These are phyloP conservation scores for Kodamaea ohmeri DNA, from an alignment of 1,139 yeast species.

Conservation along the genomic window DNA sequence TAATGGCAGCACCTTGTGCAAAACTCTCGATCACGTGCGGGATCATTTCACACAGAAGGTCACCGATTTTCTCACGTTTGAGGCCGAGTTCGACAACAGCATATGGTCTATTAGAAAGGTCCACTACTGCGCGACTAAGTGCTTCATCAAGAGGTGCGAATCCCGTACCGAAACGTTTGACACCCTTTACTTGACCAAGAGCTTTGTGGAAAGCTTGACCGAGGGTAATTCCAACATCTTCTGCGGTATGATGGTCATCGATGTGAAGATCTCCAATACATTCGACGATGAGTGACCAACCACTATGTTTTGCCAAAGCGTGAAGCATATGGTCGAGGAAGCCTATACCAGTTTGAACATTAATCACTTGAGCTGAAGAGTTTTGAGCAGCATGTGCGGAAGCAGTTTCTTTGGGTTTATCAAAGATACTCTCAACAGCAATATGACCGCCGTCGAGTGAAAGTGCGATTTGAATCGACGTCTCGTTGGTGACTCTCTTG, in stretches of 20 bases:
- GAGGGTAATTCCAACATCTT: conserved; percentile 89
- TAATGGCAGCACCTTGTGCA: conserved; percentile 87
- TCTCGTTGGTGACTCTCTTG: conserved; percentile 82
- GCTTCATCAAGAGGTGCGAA: conserved; percentile 98
- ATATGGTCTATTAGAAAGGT: conserved; percentile 86
- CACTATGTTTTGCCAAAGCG: conserved; percentile 93
- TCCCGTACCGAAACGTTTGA: conserved; percentile 89
- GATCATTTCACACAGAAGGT: conserved; percentile 90
- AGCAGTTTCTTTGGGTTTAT: conserved; percentile 18
- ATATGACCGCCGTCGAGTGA: conserved; percentile 82
- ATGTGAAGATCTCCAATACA: conserved; percentile 94
- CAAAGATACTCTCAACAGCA: conserved; percentile 52
- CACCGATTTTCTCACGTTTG: conserved; percentile 90
- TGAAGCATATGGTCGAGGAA: conserved; percentile 96
- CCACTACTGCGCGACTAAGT: conserved; percentile 89
- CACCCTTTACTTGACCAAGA: conserved; percentile 84
- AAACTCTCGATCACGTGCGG: conserved; percentile 94
- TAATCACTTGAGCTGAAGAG: conserved; percentile 66
- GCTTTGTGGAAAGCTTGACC: conserved; percentile 91
- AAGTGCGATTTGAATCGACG: conserved; percentile 83
- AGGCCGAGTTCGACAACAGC: conserved; percentile 88
- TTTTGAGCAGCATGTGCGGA: conserved; percentile 56
- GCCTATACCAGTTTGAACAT: conserved; percentile 88
- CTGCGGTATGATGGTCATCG: conserved; percentile 96
- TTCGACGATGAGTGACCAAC: conserved; percentile 89